These are phyloP conservation scores for Nicotiana benthamiana DNA, from an alignment of 257 asterid genomes.

Conservation along the genomic window DNA sequence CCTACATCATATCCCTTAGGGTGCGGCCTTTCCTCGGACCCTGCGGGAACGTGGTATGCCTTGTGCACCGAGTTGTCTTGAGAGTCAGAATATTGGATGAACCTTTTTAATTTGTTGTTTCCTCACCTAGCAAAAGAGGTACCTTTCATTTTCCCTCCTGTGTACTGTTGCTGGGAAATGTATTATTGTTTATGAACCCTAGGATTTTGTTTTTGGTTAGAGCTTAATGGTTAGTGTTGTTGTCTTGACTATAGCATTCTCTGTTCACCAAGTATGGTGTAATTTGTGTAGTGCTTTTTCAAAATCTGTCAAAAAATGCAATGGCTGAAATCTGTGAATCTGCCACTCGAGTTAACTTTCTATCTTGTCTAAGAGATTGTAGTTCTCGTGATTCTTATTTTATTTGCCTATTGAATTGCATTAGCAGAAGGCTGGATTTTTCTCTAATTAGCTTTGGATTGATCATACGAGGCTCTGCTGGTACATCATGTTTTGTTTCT, in stretches of 20 bases:
- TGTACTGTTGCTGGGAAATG: background rate
- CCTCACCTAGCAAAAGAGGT: background rate
- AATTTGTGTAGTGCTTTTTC: background rate
- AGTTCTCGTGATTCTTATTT: background rate
- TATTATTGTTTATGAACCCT: background rate
- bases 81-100: background rate
- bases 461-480: background rate
- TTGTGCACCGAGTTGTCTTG: background rate
- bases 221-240: background rate
- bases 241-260: background rate
- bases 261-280: background rate
- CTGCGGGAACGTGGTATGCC: too few species aligned
- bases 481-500: constrained; percentile 13
- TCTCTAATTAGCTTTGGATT: background rate
- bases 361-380: too few species aligned
- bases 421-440: background rate
- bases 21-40: too few species aligned
- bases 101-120: background rate
- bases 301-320: background rate
- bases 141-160: background rate
- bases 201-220: background rate
- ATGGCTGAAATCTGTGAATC: too few species aligned
- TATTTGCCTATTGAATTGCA: background rate
- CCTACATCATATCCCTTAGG: too few species aligned
- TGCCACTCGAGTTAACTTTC: too few species aligned